Percentiles rank a stretch among this genome's conserved stretches.
Conservation (phyloP, 257 asterid species). For the Solanum pennellii region DNA sequence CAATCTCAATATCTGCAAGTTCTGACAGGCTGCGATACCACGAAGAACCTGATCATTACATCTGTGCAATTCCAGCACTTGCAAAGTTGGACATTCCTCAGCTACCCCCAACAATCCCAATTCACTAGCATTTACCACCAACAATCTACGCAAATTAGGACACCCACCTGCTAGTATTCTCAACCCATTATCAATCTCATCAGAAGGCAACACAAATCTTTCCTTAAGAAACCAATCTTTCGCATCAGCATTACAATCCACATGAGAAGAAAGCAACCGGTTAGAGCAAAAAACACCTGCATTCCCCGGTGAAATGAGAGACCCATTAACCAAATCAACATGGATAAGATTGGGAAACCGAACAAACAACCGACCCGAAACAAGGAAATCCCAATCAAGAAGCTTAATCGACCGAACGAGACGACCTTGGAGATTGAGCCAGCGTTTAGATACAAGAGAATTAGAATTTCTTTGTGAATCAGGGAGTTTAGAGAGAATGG, state of each 20-base stretch:
- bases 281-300: constrained; percentile 34
- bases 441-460: constrained; percentile 59
- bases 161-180: constrained; percentile 35
- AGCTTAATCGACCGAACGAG: constrained; percentile 60
- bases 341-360: constrained; percentile 69
- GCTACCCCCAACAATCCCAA: constrained; percentile 55
- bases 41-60: constrained; percentile 57
- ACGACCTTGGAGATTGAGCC: constrained; percentile 85
- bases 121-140: constrained; percentile 55
- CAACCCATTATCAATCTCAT: constrained; percentile 53
- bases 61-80: constrained; percentile 51
- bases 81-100: constrained; percentile 61
- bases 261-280: constrained; percentile 26
- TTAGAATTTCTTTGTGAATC: constrained; percentile 45
- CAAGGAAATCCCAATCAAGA: constrained; percentile 71
- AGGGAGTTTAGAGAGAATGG: constrained; percentile 48
- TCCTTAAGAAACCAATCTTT: constrained; percentile 34
- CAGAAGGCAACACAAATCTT: constrained; percentile 18
- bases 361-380: constrained; percentile 49
- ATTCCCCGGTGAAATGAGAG: constrained; percentile 27
- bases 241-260: constrained; percentile 23
- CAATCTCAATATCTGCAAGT: constrained; percentile 52
- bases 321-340: constrained; percentile 51
- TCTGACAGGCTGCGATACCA: constrained; percentile 58
- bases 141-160: constrained; percentile 46